phyloP scores from a whole-genome alignment of 148 eudicot genomes.

The Linanthus parryae region DNA sequence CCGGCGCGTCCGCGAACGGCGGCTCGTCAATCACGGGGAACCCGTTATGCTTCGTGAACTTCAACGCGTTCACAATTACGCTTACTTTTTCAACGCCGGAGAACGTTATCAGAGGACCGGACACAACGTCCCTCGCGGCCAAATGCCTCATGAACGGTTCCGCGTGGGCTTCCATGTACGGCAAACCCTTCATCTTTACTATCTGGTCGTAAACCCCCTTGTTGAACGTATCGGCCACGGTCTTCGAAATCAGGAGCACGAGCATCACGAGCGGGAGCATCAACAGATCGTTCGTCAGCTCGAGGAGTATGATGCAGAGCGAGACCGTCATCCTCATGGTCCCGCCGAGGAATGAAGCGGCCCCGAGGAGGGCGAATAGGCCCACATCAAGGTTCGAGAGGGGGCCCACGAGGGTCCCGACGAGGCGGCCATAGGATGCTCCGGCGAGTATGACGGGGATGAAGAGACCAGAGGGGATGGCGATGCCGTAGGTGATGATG shows the following conservation, averaged over 20 bases:
- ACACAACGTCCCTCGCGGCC: slow-evolving; percentile 56
- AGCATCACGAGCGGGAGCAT: slow-evolving; percentile 77
- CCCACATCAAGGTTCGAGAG: slow-evolving; percentile 47
- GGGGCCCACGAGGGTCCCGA: slow-evolving; percentile 39
- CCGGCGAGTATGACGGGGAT: slow-evolving; percentile 88
- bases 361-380: slow-evolving; percentile 62
- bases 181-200: slow-evolving; percentile 68
- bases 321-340: slow-evolving; percentile 94
- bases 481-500: slow-evolving; percentile 72
- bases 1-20: slow-evolving; percentile 55
- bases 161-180: slow-evolving; percentile 71
- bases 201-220: slow-evolving; percentile 79
- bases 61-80: slow-evolving; percentile 38
- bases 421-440: slow-evolving; percentile 71
- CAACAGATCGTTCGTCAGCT: slow-evolving; percentile 60
- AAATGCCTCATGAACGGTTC: slow-evolving; percentile 73
- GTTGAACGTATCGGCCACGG: slow-evolving; percentile 74
- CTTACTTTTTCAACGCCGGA: slow-evolving; percentile 66
- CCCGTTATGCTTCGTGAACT: slow-evolving; percentile 48
- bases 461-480: slow-evolving; percentile 76
- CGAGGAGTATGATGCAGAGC: slow-evolving; percentile 70
- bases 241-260: slow-evolving; percentile 68
- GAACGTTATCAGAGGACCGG: slow-evolving; percentile 59
- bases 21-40: slow-evolving; percentile 77
- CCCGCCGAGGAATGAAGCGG: slow-evolving; percentile 82